Percentiles rank a stretch among this genome's conserved stretches.
Evolutionary conservation across 352 stramenopile genomes (phyloP).

Genomic region (Phytophthora ramorum): DNA sequence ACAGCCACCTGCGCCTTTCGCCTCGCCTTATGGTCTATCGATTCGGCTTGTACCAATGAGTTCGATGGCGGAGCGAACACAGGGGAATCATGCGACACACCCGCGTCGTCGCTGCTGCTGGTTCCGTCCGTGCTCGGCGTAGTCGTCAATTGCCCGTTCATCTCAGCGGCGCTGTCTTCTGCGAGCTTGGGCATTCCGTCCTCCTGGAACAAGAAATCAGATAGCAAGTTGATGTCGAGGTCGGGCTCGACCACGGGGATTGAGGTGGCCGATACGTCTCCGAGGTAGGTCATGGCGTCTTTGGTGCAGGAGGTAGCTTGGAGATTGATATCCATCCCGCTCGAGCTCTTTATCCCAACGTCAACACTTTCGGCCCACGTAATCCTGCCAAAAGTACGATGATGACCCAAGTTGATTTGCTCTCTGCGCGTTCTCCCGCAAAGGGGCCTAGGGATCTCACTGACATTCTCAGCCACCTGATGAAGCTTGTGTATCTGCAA

Average conservation of each 20-base stretch:
- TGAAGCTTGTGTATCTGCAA: background rate
- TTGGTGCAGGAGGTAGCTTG: background rate
- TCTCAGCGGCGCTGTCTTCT: background rate
- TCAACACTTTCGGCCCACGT: conserved; percentile 17
- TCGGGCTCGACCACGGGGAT: conserved; percentile 7
- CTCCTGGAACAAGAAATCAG: conserved; percentile 30
- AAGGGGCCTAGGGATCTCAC: too few species aligned
- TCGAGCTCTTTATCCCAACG: background rate
- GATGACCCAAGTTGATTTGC: conserved; percentile 10
- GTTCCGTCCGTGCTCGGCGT: conserved; percentile 9
- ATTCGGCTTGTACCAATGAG: background rate
- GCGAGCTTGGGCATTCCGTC: conserved; percentile 18
- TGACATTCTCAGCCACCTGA: too few species aligned
- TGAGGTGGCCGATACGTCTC: conserved; percentile 3
- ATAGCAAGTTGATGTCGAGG: conserved; percentile 33
- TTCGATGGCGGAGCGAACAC: too few species aligned
- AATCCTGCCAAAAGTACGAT: conserved; percentile 17
- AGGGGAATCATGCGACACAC: conserved; percentile 12
- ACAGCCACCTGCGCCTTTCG: conserved; percentile 29
- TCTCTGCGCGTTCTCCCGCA: background rate
- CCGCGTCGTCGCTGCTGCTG: conserved; percentile 25
- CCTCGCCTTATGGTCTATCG: conserved; percentile 25
- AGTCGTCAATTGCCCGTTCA: background rate
- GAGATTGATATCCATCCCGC: background rate
- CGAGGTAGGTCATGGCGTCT: conserved; percentile 5